Evolutionary conservation across 2,329 filamentous ascomycete genomes (phyloP), one percentile per base, ranked within the genome.

Genomic region (Hymenoscyphus fraxineus): DNA sequence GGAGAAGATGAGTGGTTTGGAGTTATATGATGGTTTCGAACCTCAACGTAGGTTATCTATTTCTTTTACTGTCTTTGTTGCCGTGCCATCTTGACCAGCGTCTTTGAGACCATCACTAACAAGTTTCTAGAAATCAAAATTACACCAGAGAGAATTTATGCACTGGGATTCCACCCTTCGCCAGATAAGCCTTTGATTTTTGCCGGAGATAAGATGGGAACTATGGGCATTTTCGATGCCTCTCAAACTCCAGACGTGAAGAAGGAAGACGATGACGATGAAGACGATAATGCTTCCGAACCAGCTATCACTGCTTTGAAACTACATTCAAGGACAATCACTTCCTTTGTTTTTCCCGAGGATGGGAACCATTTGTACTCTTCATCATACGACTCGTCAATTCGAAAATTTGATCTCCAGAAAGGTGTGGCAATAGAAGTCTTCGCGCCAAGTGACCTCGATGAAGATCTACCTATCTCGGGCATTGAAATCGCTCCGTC

Each of bases 121-220:
- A 64, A 54, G 27, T 7, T 39, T 31, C 1, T 69, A 92, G 91
- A 91, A 61, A 95, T 97, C 72, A 98, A 97, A 75, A 88, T 97
- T 59, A 94, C 91, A 0, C 93, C 93, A 0, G 92, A 97, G 70
- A 81, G 94, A 61, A 85, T 96, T 15, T 99, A 98, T 73, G 84
- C 91, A 0, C 86, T 98, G 71, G 88, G 89, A 0, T 94, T 99
- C 70, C 95, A 99, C 72, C 95, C 95, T 0, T 93, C 88, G 0
- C 82, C 88, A 64, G 87, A 93, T 2, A 98, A 98, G 72, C 88
- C 93, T 0, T 81, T 99, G 2, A 84, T 98, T 1, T 96, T 99
- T 74, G 94, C 94, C 0, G 94, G 94, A 12, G 95, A 99, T 73
- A 99, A 99, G 75, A 84, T 96, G 69, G 94, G 95, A 0, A 91